phyloP scores from a whole-genome alignment of 306 rosid species.

The Morella rubra region DNA sequence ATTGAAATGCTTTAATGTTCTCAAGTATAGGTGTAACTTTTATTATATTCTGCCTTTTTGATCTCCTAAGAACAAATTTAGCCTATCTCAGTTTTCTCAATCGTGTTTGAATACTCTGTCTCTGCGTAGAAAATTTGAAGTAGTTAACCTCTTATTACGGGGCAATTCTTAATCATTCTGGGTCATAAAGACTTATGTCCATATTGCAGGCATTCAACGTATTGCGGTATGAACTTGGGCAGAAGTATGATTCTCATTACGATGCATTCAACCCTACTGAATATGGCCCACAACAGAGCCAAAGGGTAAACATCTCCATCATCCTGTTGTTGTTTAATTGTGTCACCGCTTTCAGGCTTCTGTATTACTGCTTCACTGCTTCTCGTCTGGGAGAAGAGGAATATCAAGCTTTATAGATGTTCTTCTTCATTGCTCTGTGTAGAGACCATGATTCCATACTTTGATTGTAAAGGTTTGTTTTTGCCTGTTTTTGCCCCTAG shows the following conservation, averaged over 20 bases:
- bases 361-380: neutral
- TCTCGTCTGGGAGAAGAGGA: neutral
- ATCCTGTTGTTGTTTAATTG: neutral
- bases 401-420: neutral
- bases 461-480: neutral
- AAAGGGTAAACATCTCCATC: conserved; percentile 44
- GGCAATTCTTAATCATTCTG: conserved; percentile 24
- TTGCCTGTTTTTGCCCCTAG: neutral
- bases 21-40: neutral
- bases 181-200: conserved; percentile 21
- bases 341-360: neutral
- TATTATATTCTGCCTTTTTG: neutral
- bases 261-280: conserved; percentile 54
- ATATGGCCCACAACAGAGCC: conserved; percentile 52
- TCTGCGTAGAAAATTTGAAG: neutral
- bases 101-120: neutral
- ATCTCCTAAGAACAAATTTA: neutral
- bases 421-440: neutral
- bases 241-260: conserved; percentile 66
- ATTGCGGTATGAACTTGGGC: conserved; percentile 57
- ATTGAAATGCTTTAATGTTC: neutral
- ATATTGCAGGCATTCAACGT: conserved; percentile 60
- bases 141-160: conserved; percentile 26
- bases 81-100: neutral
- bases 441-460: neutral